Percentiles rank a stretch among this genome's conserved stretches.
phyloP scores from a whole-genome alignment of 2,329 filamentous ascomycete genomes.

The Colletotrichum aenigma region DNA sequence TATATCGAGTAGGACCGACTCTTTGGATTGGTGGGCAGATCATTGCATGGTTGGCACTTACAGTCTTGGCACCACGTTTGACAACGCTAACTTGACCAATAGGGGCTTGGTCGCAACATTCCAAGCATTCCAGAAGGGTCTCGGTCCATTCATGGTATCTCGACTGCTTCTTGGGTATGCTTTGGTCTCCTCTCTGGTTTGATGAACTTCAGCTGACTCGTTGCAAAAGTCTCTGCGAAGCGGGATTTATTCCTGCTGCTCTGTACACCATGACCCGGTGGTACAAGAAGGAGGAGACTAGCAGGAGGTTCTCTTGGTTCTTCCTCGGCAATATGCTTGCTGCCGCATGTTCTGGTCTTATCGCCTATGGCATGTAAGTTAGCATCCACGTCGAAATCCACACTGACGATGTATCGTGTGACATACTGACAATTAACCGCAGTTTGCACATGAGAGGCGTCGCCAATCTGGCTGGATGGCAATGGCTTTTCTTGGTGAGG shows the following conservation, averaged over 20 bases:
- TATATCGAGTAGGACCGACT: constrained; percentile 49
- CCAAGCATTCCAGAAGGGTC: constrained; percentile 38
- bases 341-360: constrained; percentile 40
- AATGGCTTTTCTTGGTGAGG: constrained; percentile 35
- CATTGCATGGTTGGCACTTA: constrained; percentile 39
- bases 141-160: constrained; percentile 37
- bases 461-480: constrained; percentile 33
- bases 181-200: neutral
- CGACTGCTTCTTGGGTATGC: constrained; percentile 35
- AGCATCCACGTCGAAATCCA: neutral
- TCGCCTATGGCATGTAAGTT: constrained; percentile 44
- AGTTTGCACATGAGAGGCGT: constrained; percentile 36
- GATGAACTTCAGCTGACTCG: neutral
- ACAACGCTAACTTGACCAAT: constrained; percentile 18
- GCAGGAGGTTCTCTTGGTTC: constrained; percentile 48
- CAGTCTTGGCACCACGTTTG: constrained; percentile 27
- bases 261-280: constrained; percentile 51
- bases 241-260: constrained; percentile 50
- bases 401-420: neutral
- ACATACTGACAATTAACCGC: neutral
- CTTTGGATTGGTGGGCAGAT: constrained; percentile 51
- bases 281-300: constrained; percentile 51
- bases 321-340: constrained; percentile 50
- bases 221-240: constrained; percentile 30
- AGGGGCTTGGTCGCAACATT: constrained; percentile 39